Percentiles rank a stretch among this genome's conserved stretches.
phyloP scores from a whole-genome alignment of 306 rosid species.

The Ochetophila trinervis region DNA sequence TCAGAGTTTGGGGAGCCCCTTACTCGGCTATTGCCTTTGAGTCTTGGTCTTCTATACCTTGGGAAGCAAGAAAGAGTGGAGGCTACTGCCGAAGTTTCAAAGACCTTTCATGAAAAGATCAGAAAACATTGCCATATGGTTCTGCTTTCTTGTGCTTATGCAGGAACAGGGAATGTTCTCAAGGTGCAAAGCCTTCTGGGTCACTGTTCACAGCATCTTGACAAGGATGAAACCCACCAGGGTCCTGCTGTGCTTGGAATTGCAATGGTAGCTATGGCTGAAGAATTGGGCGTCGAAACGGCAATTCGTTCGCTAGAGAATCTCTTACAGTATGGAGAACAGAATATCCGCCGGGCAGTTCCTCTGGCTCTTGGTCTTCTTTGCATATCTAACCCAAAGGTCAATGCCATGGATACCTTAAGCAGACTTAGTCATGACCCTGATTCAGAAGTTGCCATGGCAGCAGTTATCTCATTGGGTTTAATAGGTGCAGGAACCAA shows the following conservation, averaged over 20 bases:
- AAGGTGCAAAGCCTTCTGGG: conserved; percentile 95
- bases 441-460: conserved; percentile 99
- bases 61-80: conserved; percentile 98
- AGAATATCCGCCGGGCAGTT: conserved; percentile 90
- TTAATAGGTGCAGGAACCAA: conserved; percentile 94
- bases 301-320: conserved; percentile 95
- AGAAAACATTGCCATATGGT: conserved; percentile 94
- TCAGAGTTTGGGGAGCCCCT: conserved; percentile 90
- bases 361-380: conserved; percentile 95
- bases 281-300: conserved; percentile 94
- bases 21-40: conserved; percentile 81
- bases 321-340: conserved; percentile 97
- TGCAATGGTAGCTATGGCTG: conserved; percentile 99
- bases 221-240: conserved; percentile 91
- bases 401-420: conserved; percentile 93
- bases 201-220: conserved; percentile 97
- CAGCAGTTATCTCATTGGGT: conserved; percentile 91
- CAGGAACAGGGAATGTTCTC: conserved; percentile 99
- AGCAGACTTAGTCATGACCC: conserved; percentile 96
- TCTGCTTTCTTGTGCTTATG: conserved; percentile 90
- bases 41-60: conserved; percentile 92
- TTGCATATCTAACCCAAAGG: conserved; percentile 98
- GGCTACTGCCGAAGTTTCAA: conserved; percentile 95
- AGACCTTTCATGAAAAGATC: conserved; percentile 91
- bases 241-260: conserved; percentile 99